phyloP scores from a whole-genome alignment of 192 early-diverging fungal species.

The Coemansia guatemalensis region DNA sequence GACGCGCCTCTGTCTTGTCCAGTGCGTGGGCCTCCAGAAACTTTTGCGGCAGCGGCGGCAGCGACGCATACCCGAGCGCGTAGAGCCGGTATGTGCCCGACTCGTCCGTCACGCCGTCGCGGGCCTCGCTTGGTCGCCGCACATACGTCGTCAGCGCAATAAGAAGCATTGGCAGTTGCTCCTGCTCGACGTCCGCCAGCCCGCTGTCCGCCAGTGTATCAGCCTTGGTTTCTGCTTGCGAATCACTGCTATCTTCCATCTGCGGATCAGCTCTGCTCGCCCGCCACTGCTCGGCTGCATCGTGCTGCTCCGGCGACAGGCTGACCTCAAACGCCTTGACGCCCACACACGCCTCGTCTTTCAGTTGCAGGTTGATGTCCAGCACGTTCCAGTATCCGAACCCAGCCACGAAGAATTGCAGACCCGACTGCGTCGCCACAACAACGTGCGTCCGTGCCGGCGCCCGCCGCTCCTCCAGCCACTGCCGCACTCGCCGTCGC shows the following conservation, averaged over 20 bases:
- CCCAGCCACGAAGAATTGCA: slow-evolving; percentile 48
- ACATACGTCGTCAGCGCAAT: slow-evolving; percentile 50
- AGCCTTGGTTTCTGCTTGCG: neutral
- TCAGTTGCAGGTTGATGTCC: slow-evolving; percentile 37
- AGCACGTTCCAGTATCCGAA: slow-evolving; percentile 55
- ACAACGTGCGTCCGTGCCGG: slow-evolving; percentile 37
- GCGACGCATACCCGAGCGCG: slow-evolving; percentile 39
- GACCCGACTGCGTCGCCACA: slow-evolving; percentile 44
- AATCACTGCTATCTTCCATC: neutral
- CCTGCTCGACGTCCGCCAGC: slow-evolving; percentile 4
- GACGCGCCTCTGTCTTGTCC: neutral
- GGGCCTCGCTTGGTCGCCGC: slow-evolving; percentile 26
- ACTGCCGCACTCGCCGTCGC: slow-evolving; percentile 23
- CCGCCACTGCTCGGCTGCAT: neutral
- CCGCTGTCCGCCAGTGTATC: neutral
- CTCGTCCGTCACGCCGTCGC: slow-evolving; percentile 14
- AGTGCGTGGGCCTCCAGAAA: slow-evolving; percentile 40
- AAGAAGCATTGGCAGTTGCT: slow-evolving; percentile 26
- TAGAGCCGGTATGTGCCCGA: slow-evolving; percentile 39
- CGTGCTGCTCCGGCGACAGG: neutral
- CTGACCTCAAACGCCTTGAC: slow-evolving; percentile 52
- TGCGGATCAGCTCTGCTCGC: neutral
- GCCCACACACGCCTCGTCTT: slow-evolving; percentile 45
- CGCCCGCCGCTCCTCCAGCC: slow-evolving; percentile 23
- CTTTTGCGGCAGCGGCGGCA: slow-evolving; percentile 27